Evolutionary conservation across 306 rosid species (phyloP), one percentile per base, ranked within the genome.

Genomic region (Casuarina glauca): DNA sequence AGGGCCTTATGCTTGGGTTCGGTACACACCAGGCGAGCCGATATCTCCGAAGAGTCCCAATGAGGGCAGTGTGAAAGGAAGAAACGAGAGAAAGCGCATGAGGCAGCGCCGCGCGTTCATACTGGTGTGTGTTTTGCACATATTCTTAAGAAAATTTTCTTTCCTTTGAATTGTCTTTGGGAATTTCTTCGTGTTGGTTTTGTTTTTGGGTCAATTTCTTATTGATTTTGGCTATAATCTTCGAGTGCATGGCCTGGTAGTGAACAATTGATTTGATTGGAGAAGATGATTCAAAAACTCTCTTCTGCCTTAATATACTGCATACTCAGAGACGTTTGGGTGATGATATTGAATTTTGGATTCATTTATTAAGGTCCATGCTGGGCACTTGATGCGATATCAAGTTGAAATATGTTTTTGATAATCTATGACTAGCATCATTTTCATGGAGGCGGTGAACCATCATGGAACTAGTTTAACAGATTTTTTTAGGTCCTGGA

Each of bases 21-120:
- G 82, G 74, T 79, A 84, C 78, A 84, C 89, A 50, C 91, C 91
- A 45, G 98, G 97, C 2, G 83, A 93, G 45, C 79, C 96, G 15
- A 87, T 96, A 80, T 89, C 82, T 79, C 91, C 93, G 13, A 90
- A 77, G 77, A 85, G 84, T 54, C 98, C 97, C 44, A 94, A 96
- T 39, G 93, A 91, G 76, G 99, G 97, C 75, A 93, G 99, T 70
- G 88, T 91, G 81, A 93, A 93, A 82, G 82, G 94, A 80, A 88
- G 94, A 87, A 96, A 96, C 42, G 98, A 91, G 84, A 96, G 91
- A 83, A 96, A 93, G 82, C 97, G 96, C 68, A 88, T 89, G 80
- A 88, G 85, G 89, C 91, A 54, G 85, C 96, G 84, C 64, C 91
- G 83, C 6, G 97, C 97, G 20, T 95, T 95, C 82, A 87, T 95